phyloP scores from a whole-genome alignment of 2,329 filamentous ascomycete species.

The Ceratocystis diversiconidia region DNA sequence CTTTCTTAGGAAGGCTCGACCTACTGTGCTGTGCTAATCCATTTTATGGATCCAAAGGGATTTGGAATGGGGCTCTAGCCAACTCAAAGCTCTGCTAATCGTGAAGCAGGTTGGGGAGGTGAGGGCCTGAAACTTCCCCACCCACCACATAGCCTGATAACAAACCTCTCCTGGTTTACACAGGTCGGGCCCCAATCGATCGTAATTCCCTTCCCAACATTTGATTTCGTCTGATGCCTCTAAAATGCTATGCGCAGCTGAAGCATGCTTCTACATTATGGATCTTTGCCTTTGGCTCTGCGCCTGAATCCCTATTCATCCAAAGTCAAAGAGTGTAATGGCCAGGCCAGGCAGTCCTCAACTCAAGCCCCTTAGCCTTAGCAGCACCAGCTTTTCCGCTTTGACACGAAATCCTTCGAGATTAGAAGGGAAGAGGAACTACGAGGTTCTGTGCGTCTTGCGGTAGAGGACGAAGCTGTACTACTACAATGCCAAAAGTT shows the following conservation, averaged over 20 bases:
- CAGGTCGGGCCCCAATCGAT: background rate
- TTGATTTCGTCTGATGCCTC: too few species aligned
- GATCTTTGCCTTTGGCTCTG: too few species aligned
- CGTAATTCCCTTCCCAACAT: too few species aligned
- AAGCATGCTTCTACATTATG: too few species aligned
- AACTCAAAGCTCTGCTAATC: background rate
- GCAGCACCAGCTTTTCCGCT: background rate
- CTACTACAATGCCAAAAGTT: too few species aligned
- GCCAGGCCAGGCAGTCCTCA: background rate
- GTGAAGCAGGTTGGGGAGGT: background rate
- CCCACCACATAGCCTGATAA: background rate
- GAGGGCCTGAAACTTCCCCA: background rate
- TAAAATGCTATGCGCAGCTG: too few species aligned
- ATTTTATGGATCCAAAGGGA: too few species aligned
- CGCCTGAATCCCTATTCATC: background rate
- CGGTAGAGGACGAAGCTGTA: too few species aligned
- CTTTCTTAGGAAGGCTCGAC: too few species aligned
- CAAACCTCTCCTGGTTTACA: background rate
- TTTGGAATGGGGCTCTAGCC: too few species aligned
- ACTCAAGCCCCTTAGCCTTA: background rate
- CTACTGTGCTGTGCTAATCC: too few species aligned
- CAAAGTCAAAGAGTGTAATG: background rate
- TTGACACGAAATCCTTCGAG: background rate
- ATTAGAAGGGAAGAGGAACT: background rate
- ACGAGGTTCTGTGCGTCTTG: too few species aligned